A percentile compares a stretch with the other conserved stretches of the same genome.
Conservation (phyloP, 2,329 filamentous ascomycete species). For the Helotiales sp. region DNA sequence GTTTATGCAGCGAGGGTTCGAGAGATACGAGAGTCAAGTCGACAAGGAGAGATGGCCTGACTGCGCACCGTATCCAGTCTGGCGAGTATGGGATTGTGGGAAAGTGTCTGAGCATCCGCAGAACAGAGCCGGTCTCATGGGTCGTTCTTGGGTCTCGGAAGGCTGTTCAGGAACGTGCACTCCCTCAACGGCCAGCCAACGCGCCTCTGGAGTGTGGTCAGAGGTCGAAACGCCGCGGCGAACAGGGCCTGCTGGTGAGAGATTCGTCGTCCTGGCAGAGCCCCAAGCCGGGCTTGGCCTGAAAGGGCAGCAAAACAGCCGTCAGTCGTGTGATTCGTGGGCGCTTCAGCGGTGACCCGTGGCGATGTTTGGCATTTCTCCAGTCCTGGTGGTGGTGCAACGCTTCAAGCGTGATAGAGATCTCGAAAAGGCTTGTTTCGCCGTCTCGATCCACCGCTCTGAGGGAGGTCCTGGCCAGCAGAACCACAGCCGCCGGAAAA, state of each 20-base stretch:
- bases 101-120: slow-evolving; percentile 24
- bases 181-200: slow-evolving; percentile 16
- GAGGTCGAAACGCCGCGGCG: slow-evolving; percentile 20
- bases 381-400: neutral
- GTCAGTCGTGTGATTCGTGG: neutral
- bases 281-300: neutral
- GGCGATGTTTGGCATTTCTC: neutral
- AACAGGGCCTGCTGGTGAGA: neutral
- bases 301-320: no score
- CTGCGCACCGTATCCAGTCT: slow-evolving; percentile 6
- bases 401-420: slow-evolving; percentile 7
- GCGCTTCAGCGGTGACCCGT: neutral
- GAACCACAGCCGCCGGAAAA: neutral
- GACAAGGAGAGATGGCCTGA: slow-evolving; percentile 16
- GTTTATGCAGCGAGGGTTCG: slow-evolving; percentile 15
- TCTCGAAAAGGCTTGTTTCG: slow-evolving; percentile 15
- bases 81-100: no score
- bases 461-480: neutral
- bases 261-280: neutral
- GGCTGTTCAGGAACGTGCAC: neutral
- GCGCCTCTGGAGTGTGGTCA: slow-evolving; percentile 14
- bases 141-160: slow-evolving; percentile 2
- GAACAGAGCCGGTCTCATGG: slow-evolving; percentile 26
- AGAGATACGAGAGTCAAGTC: neutral
- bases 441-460: slow-evolving; percentile 2